A percentile compares a stretch with the other conserved stretches of the same genome.
These are phyloP conservation scores for Aspergillus carlsbadensis DNA, from an alignment of 495 filamentous ascomycete genomes.

Conservation along the genomic window DNA sequence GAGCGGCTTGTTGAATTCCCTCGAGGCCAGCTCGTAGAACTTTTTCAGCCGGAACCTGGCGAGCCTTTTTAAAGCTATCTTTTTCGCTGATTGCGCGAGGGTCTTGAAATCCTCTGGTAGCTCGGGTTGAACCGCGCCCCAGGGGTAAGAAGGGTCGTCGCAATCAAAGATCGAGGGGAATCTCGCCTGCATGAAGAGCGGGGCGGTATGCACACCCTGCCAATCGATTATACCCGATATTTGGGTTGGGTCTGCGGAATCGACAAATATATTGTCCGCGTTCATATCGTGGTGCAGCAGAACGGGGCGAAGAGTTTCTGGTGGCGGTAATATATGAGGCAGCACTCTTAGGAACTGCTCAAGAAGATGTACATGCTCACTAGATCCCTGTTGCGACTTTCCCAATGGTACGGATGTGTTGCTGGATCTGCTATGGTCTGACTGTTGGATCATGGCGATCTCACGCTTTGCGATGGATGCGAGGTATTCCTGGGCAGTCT, in stretches of 20 bases:
- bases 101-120: slow-evolving; percentile 18
- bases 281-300: slow-evolving; percentile 24
- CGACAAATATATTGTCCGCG: slow-evolving; percentile 24
- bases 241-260: slow-evolving; percentile 18
- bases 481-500: slow-evolving; percentile 18
- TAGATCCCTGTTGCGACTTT: background rate
- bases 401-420: background rate
- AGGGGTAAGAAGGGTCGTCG: slow-evolving; percentile 18
- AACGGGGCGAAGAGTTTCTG: slow-evolving; percentile 10
- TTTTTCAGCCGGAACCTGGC: slow-evolving; percentile 18
- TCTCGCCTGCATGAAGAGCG: slow-evolving; percentile 21
- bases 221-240: slow-evolving; percentile 25
- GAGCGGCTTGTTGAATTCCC: slow-evolving; percentile 22
- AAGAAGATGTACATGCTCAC: slow-evolving; percentile 16
- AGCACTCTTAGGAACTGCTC: slow-evolving; percentile 19
- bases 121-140: slow-evolving; percentile 20
- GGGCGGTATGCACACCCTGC: slow-evolving; percentile 18
- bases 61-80: slow-evolving; percentile 8
- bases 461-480: slow-evolving; percentile 16
- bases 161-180: slow-evolving; percentile 22
- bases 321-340: slow-evolving; percentile 17
- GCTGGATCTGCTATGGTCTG: background rate
- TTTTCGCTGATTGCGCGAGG: slow-evolving; percentile 12
- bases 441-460: slow-evolving; percentile 11
- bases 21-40: slow-evolving; percentile 23